These are phyloP conservation scores for Rhizopus microsporus DNA, from an alignment of 371 early-diverging fungal genomes.

Conservation along the genomic window DNA sequence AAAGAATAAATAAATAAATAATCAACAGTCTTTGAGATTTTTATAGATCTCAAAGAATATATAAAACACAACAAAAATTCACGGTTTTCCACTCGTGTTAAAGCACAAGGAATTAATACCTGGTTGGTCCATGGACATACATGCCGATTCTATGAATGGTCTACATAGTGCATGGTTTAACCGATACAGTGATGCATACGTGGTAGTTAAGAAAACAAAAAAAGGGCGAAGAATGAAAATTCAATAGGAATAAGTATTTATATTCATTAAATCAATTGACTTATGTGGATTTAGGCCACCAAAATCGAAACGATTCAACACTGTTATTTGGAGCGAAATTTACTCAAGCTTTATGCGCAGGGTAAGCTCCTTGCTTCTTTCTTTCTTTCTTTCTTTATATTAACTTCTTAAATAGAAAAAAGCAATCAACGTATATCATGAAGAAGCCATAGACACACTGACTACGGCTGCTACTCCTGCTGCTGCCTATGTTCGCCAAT, in stretches of 20 bases:
- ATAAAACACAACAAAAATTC: slow-evolving; percentile 16
- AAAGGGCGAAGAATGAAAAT: slow-evolving; percentile 21
- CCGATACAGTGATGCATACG: slow-evolving; percentile 11
- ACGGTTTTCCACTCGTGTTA: slow-evolving; percentile 17
- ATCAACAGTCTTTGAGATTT: slow-evolving; percentile 13
- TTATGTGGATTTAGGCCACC: slow-evolving; percentile 17
- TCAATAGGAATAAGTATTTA: slow-evolving; percentile 14
- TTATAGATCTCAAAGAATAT: slow-evolving; percentile 16
- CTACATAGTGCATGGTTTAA: slow-evolving; percentile 17
- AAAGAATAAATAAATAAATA: slow-evolving; percentile 7
- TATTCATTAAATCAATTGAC: slow-evolving; percentile 16
- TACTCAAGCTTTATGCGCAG: slow-evolving; percentile 13
- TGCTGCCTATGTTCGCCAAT: slow-evolving; percentile 13
- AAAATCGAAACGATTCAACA: slow-evolving; percentile 17
- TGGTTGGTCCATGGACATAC: slow-evolving; percentile 20
- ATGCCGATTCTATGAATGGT: slow-evolving; percentile 16
- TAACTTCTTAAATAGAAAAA: slow-evolving; percentile 15
- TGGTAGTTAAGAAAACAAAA: slow-evolving; percentile 14
- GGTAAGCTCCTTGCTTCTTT: slow-evolving; percentile 13
- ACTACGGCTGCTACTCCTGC: slow-evolving; percentile 15
- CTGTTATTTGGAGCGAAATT: slow-evolving; percentile 16
- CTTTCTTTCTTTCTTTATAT: slow-evolving; percentile 14
- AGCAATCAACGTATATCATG: slow-evolving; percentile 15
- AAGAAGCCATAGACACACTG: slow-evolving; percentile 19
- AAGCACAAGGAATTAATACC: slow-evolving; percentile 16